Base-by-base conservation (phyloP, 2,329 filamentous ascomycete species). In the Beauveria bassiana region DNA sequence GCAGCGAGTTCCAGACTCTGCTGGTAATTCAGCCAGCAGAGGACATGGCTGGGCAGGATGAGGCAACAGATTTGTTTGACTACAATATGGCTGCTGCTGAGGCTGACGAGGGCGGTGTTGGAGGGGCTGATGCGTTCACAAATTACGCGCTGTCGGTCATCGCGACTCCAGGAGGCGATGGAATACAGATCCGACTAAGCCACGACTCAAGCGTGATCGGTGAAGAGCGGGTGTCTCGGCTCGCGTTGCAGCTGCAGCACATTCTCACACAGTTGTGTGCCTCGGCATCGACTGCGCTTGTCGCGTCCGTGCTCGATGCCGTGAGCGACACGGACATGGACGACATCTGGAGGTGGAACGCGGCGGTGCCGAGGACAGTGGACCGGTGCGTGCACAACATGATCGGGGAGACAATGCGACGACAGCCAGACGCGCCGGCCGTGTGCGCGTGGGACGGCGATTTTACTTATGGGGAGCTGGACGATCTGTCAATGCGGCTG, bases 401-500 rank as follows among this genome's bases (percentile, higher is more conserved):
- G 12, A 61, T 61, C 50, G 34, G 34, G 20, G 50, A 54, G n/a
- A 53, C 38, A 18, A 26, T 40, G 10, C 5, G 42, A 2, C 54
- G 22, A 40, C 61, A 59, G 8, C 66, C 66, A 8, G 31, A 64
- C 18, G 54, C 57, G 16, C 51, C 40, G 4, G 68, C 69, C 10
- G 61, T 70, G 10, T 49, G 60, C 22, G 62, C 66, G 0, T 70
- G 69, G 68, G 69, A 71, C 59, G 64, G 65, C 7, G 9, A 43
- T 3, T 59, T 68, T 24, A 67, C 66, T 0, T 70, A 69, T 61
- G 46, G 53, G 1, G 61, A 72, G 3, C 62, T 74, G 5, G 61
- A 68, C 1, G 47, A 56, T 0, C 38, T 47, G 10, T 69, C 26
- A 55, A 64, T n/a, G 7, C 60, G 0, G 14, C 65, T 57, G 46